Percentiles rank a stretch among this genome's conserved stretches.
Conservation (phyloP, 1,284 basidiomycete genomes). For the Termitomyces sp. region DNA sequence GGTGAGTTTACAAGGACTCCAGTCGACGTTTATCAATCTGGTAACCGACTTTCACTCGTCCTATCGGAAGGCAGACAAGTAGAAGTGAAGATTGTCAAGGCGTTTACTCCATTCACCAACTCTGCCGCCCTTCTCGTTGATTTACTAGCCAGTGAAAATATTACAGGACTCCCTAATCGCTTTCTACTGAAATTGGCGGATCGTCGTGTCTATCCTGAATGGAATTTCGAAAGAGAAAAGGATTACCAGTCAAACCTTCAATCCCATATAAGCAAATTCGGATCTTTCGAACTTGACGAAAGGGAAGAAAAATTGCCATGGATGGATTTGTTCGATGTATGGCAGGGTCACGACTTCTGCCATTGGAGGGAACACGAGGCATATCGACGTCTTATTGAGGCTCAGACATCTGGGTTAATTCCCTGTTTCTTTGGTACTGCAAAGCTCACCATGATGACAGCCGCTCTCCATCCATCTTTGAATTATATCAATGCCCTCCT, state of each 20-base stretch:
- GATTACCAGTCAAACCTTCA: not conserved
- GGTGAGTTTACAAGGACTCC: not conserved
- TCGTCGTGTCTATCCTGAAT: not conserved
- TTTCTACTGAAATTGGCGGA: not conserved
- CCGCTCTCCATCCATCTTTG: not conserved
- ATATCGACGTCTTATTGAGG: not conserved
- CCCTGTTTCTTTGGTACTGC: not conserved
- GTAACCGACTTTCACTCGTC: not conserved
- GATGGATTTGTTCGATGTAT: not conserved
- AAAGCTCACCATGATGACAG: not conserved
- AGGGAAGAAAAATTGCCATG: not conserved
- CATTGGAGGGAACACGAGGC: not conserved
- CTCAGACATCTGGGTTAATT: not conserved
- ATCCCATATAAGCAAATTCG: not conserved
- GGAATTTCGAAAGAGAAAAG: not conserved
- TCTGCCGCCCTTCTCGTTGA: not conserved
- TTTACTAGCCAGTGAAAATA: not conserved
- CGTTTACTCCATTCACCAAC: not conserved
- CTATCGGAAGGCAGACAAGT: not conserved
- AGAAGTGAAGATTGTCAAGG: not conserved
- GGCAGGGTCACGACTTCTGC: not conserved
- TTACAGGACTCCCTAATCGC: not conserved
- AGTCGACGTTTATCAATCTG: not conserved
- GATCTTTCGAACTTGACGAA: not conserved
- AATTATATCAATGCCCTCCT: not conserved